Percentiles rank a stretch among this genome's conserved stretches.
Evolutionary conservation across 352 stramenopile genomes (phyloP).

Genomic region (Phytopythium vexans): DNA sequence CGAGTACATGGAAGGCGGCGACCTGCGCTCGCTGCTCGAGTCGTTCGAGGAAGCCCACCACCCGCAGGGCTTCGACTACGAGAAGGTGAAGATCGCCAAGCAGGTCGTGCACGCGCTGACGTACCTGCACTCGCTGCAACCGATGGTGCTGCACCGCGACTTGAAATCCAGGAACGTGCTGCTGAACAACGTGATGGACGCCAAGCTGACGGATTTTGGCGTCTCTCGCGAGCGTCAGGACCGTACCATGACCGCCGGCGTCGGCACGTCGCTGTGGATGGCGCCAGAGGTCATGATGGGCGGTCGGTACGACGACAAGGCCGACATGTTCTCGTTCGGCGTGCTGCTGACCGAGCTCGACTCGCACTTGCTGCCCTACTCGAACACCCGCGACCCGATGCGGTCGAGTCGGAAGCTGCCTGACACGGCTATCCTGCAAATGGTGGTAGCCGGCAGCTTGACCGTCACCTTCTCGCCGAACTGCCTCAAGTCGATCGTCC

Average conservation of each 20-base stretch:
- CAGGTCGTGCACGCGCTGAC: conserved; percentile 33
- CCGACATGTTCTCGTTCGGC: conserved; percentile 50
- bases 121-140: conserved; percentile 43
- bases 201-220: conserved; percentile 51
- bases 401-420: conserved; percentile 28
- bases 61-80: conserved; percentile 30
- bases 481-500: conserved; percentile 19
- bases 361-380: conserved; percentile 31
- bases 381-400: conserved; percentile 33
- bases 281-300: no score
- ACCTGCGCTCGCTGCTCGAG: conserved; percentile 41
- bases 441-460: conserved; percentile 43
- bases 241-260: conserved; percentile 36
- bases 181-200: conserved; percentile 25
- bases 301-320: conserved; percentile 40
- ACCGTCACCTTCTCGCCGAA: conserved; percentile 29
- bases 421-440: conserved; percentile 45
- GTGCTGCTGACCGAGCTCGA: conserved; percentile 45
- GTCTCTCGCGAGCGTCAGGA: conserved; percentile 32
- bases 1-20: conserved; percentile 60
- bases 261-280: conserved; percentile 42
- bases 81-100: conserved; percentile 35
- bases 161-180: conserved; percentile 55
- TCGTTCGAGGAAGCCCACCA: conserved; percentile 17
- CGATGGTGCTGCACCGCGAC: conserved; percentile 40